Base-by-base conservation (phyloP, 331 rosid species). In the Pyrus hybrid region DNA sequence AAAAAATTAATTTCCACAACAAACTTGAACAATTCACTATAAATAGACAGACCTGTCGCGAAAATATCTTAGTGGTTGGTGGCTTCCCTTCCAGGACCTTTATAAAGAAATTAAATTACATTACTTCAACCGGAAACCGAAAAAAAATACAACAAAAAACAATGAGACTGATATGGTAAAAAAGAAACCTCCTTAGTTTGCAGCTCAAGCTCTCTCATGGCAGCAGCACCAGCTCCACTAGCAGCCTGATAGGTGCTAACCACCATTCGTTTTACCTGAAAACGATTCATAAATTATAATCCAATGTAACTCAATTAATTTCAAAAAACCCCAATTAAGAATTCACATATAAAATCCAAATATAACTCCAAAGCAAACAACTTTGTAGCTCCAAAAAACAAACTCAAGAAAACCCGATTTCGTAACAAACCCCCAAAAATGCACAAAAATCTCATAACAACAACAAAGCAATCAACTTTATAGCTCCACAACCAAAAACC, bases 201-300 rank as follows among this genome's bases (percentile, higher is more conserved):
- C 79, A 68, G 90, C 87, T 86, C 85, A 85, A 95, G 99, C 87
- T 95, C 99, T 80, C 94, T 96, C 99, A 95, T 95, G 54, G 98
- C 99, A 68, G 98, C 98, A 80, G 99, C 99, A 43, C 99, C 99
- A 75, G 99, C 99, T 74, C 99, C 99, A 80, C 99, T 92, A 30
- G 99, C 99, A 70, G 99, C 99, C 79, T 95, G 99, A 87, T 95
- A 95, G 0, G 98, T 95, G 73, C 98, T 95, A 66, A 95, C 98
- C 77, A 92, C 97, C 99, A 95, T 95, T 5, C 99, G 92, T 65
- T 81, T 43, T 30, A 95, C 98, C 99, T 95, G 77, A 32, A 88
- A 80, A 71, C 71, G 72, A 53, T 53, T 53, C 58, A 53, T 18
- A 53, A 53, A 77, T 63, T 30, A 45, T 6, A 62, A 29, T 21